phyloP scores from a whole-genome alignment of 1,284 basidiomycete genomes.

The Puccinia hordei region DNA sequence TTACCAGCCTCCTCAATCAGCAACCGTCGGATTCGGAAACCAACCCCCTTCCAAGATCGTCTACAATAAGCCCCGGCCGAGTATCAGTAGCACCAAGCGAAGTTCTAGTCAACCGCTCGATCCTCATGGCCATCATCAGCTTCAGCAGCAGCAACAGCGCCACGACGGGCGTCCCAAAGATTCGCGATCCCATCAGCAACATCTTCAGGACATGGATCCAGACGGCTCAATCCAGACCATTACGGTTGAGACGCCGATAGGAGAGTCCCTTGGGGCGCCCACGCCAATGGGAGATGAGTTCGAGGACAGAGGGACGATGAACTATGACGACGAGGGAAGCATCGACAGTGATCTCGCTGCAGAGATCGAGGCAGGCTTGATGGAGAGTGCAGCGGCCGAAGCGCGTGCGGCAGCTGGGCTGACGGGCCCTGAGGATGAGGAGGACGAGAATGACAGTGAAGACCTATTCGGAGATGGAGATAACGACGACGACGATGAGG shows the following conservation, averaged over 20 bases:
- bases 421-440: constrained; percentile 52
- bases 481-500: constrained; percentile 34
- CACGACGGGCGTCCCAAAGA: constrained; percentile 74
- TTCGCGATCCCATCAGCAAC: constrained; percentile 78
- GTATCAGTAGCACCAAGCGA: constrained; percentile 28
- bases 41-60: constrained; percentile 50
- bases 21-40: constrained; percentile 40
- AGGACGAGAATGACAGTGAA: constrained; percentile 54
- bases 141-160: too few relatives aligned
- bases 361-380: constrained; percentile 56
- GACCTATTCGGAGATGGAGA: constrained; percentile 56
- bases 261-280: constrained; percentile 48
- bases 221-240: constrained; percentile 14
- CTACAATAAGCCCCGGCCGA: constrained; percentile 45
- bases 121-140: not conserved
- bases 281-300: constrained; percentile 48
- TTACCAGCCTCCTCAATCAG: constrained; percentile 40
- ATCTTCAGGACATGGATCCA: not conserved
- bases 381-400: constrained; percentile 50
- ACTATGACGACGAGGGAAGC: constrained; percentile 66
- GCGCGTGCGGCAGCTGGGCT: constrained; percentile 48
- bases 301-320: constrained; percentile 54
- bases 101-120: constrained; percentile 8
- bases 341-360: constrained; percentile 57
- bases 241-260: constrained; percentile 57